Evolutionary conservation across 2,329 filamentous ascomycete genomes (phyloP), one percentile per base, ranked within the genome.

Genomic region (Colletotrichum sp.): DNA sequence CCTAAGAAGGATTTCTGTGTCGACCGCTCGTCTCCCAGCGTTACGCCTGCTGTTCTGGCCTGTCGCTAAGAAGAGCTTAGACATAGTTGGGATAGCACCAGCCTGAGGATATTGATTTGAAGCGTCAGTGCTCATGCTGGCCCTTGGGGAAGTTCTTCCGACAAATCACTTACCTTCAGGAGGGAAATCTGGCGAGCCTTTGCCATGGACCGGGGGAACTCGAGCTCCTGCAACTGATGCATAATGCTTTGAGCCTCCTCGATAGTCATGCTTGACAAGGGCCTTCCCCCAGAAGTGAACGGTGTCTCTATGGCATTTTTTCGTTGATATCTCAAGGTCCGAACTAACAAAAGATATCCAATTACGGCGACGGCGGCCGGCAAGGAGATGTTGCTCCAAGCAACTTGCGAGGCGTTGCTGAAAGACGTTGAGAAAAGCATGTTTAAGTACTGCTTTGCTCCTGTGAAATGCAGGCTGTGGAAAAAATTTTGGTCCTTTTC

Each of bases 111-210:
- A 9, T 21, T 15, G 12, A n/a, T 12, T 26, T 28, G 30, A 66
- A 55, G n/a, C 43, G 60, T 9, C 30, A 13, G 48, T 21, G 3
- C n/a, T 21, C 43, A 52, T 52, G 24, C 7, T 18, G 18, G 43
- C 7, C 30, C 15, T 56, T 24, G 32, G 5, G 3, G 5, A 15
- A 5, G 24, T 7, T 24, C 6, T 3, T n/a, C 13, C 8, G 52
- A 28, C 6, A 5, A 5, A 18, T 6, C 26, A 72, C 82, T 43
- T 74, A 89, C 89, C 82, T 88, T 89, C 80, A 93, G 91, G 8
- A 93, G 84, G 2, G 91, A 90, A 80, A 93, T 92, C 71, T 91
- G 87, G 7, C 92, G 81, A 2, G 89, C 85, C 66, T 88, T 90
- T 15, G 85, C 80, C 69, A 84, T 87, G 1, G 87, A 85, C 64